Percentiles rank a stretch among this genome's conserved stretches.
Conservation (phyloP, 345 rosid species). For the Eucalyptus lansdowneana region DNA sequence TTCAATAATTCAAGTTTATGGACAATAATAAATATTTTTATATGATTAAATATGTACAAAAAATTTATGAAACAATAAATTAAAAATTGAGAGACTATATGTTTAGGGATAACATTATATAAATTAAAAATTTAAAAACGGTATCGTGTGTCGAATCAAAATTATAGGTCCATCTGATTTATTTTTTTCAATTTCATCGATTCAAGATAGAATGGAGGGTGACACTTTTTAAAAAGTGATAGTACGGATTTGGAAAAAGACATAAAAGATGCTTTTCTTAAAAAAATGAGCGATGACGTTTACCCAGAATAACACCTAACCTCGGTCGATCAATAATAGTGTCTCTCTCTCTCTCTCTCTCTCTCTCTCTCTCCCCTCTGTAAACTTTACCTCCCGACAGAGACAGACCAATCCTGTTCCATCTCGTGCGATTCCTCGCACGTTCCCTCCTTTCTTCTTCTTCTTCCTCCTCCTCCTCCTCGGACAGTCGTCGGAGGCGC, state of each 20-base stretch:
- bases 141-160: too few species aligned
- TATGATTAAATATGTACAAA: too few species aligned
- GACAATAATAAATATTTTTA: too few species aligned
- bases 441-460: conserved; percentile 18
- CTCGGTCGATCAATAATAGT: not conserved
- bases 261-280: not conserved
- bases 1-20: too few species aligned
- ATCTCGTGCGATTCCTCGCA: not conserved
- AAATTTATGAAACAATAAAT: too few species aligned
- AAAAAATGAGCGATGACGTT: not conserved
- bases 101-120: not conserved
- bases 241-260: not conserved
- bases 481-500: not conserved
- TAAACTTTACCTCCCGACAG: not conserved
- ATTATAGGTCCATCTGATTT: too few species aligned
- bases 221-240: not conserved
- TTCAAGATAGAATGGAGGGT: not conserved
- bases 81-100: too few species aligned
- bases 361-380: not conserved
- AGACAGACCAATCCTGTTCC: not conserved
- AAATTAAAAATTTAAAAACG: too few species aligned
- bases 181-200: too few species aligned
- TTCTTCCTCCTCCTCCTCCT: conserved; percentile 7
- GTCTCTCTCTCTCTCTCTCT: not conserved
- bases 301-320: not conserved